Evolutionary conservation across 345 rosid species (phyloP), one percentile per base, ranked within the genome.

Genomic region (Nasturtium officinale): DNA sequence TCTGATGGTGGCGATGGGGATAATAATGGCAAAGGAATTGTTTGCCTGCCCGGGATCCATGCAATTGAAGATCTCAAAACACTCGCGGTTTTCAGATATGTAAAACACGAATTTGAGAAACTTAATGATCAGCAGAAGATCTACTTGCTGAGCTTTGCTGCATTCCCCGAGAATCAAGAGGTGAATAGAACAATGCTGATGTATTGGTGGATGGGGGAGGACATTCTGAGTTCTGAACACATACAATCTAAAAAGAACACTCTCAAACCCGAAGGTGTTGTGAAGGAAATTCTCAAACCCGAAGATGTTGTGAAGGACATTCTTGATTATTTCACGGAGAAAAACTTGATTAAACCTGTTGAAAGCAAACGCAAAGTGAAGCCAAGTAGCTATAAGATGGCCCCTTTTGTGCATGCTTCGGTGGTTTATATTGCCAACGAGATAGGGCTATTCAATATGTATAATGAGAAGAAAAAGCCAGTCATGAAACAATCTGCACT

Each of bases 161-260:
- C 81, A 23, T 87, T 87, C 72, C 86, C 89, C 0, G 81, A 82
- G 66, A 74, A 81, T 23, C 81, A 79, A 7, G 82, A 73, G 64
- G 70, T 85, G 11, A 81, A 78, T 12, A 84, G 80, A 63, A 82
- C 84, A 40, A 47, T 80, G 69, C 64, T 87, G 53, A 78, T 78
- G 61, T 68, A 79, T 37, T 87, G 87, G 89, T 87, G 88, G 86
- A 62, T 83, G 5, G 95, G 86, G 29, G 88, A 89, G 75, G 71
- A 72, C 9, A 32, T 86, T 17, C 62, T 57, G 62, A 2, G 1
- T n/a, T 16, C 1, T 16, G 0, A 16, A 52, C 9, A 10, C 54
- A 20, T 8, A 67, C 51, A 32, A 1, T 45, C 25, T 2, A 23
- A n/a, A n/a, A 58, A 53, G 17, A 35, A n/a, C 5, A 21, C 5